phyloP scores from a whole-genome alignment of 2,329 filamentous ascomycete genomes.

The Verticillium tricorpus region DNA sequence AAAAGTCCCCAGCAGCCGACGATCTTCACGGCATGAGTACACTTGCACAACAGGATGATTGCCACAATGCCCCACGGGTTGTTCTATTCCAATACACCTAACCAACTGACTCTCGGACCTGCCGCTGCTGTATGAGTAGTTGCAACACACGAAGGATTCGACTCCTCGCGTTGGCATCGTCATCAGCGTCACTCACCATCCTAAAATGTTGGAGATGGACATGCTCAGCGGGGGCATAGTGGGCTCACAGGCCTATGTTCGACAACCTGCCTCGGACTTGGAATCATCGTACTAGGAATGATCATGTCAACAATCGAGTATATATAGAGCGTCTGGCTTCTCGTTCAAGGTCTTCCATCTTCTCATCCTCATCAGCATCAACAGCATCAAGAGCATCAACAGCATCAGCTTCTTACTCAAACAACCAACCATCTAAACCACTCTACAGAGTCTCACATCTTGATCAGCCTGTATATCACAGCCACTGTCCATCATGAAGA shows the following conservation, averaged over 20 bases:
- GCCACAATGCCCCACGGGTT: too few species aligned
- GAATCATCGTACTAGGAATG: neutral
- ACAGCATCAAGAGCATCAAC: neutral
- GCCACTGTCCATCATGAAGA: neutral
- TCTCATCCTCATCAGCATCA: neutral
- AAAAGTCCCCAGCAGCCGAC: neutral
- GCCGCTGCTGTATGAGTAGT: neutral
- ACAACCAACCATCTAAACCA: neutral
- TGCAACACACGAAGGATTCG: neutral
- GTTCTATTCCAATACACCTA: too few species aligned
- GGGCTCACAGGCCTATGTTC: neutral
- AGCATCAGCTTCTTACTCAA: too few species aligned
- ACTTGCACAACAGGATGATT: too few species aligned
- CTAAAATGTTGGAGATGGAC: neutral
- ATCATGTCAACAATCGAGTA: neutral
- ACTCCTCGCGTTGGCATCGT: neutral
- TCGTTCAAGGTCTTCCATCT: neutral
- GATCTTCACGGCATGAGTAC: neutral
- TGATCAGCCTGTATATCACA: neutral
- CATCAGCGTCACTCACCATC: neutral
- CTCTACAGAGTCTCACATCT: neutral
- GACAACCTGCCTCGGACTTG: neutral
- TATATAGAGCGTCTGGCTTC: neutral
- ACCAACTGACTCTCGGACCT: neutral
- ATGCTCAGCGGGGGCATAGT: too few species aligned